Conservation (phyloP, 352 stramenopile genomes). For the Phytophthora europaea region DNA sequence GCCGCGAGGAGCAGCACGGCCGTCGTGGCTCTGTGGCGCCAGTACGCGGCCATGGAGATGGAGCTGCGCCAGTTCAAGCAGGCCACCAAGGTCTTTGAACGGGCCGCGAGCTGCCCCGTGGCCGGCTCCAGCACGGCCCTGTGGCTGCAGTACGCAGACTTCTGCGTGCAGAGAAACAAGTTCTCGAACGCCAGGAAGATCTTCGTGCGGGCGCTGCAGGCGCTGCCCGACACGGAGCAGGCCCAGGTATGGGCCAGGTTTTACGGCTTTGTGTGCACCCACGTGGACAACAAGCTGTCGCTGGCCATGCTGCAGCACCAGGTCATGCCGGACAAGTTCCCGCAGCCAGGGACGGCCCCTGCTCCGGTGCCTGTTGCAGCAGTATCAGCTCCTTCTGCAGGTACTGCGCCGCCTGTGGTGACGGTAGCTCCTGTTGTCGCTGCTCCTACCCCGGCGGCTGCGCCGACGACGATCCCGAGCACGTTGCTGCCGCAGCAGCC, state of each 20-base stretch:
- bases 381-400: slow-evolving; percentile 9
- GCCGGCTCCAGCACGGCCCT: slow-evolving; percentile 44
- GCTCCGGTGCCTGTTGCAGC: slow-evolving; percentile 4
- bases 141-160: slow-evolving; percentile 78
- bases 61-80: slow-evolving; percentile 88
- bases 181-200: slow-evolving; percentile 83
- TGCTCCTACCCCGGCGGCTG: neutral
- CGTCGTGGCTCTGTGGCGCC: slow-evolving; percentile 58
- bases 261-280: slow-evolving; percentile 68
- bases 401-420: neutral
- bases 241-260: slow-evolving; percentile 60
- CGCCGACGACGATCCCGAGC: slow-evolving; percentile 22
- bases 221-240: slow-evolving; percentile 53
- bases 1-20: slow-evolving; percentile 25
- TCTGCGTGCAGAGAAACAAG: slow-evolving; percentile 81
- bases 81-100: slow-evolving; percentile 83
- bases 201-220: slow-evolving; percentile 66
- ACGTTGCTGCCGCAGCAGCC: slow-evolving; percentile 32
- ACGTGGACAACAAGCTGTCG: slow-evolving; percentile 69
- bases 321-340: slow-evolving; percentile 53
- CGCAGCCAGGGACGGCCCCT: slow-evolving; percentile 21
- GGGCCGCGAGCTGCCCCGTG: slow-evolving; percentile 61
- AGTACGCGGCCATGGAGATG: slow-evolving; percentile 84
- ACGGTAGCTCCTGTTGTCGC: slow-evolving; percentile 7
- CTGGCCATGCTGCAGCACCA: slow-evolving; percentile 68